Base-by-base conservation (phyloP, 208 protist genomes). In the Novymonas esmeraldas region DNA sequence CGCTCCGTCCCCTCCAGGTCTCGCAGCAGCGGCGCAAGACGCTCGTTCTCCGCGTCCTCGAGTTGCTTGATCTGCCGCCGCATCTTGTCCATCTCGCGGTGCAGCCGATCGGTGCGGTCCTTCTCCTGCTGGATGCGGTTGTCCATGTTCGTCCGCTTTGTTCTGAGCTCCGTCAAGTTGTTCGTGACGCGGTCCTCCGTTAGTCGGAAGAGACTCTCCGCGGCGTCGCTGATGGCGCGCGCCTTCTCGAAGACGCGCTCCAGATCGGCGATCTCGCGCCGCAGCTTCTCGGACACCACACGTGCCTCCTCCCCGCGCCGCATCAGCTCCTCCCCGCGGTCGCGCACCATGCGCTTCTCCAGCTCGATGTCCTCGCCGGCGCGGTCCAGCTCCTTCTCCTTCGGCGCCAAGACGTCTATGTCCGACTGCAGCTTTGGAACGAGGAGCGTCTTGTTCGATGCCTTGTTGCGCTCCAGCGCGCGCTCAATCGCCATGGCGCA, bases 321-420 rank as follows among this genome's bases (percentile, higher is more conserved):
- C 62, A 96, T 76, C 14, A 96, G 52, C 51, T 96, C 86, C 64
- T 96, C 91, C 42, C 78, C 89, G 31, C 91, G 81, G 73, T 96
- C 91, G 18, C 87, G 87, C 57, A 94, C 87, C 45, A 90, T 88
- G 33, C 87, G 82, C 72, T 87, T 83, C 64, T 95, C 87, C 65
- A 92, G 63, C 60, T 95, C 88, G 45, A 94, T 90, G 64, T 94
- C 85, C 74, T 95, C 88, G 65, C 89, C 81, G 0, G 83, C 76
- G 42, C 91, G 83, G 1, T 76, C 60, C 3, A 95, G 79, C 45
- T 97, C 92, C 71, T 92, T 93, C 78, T 94, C 80, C 54, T 93
- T 94, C 0, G 79, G 85, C 0, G 85, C 79, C 5, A 97, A 70
- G 18, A 28, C 50, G 31, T 95, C 92, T 50, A 95, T 93, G 61